Evolutionary conservation across 139 green algal species (phyloP), one percentile per base, ranked within the genome.

Genomic region (Chlorella sorokiniana): DNA sequence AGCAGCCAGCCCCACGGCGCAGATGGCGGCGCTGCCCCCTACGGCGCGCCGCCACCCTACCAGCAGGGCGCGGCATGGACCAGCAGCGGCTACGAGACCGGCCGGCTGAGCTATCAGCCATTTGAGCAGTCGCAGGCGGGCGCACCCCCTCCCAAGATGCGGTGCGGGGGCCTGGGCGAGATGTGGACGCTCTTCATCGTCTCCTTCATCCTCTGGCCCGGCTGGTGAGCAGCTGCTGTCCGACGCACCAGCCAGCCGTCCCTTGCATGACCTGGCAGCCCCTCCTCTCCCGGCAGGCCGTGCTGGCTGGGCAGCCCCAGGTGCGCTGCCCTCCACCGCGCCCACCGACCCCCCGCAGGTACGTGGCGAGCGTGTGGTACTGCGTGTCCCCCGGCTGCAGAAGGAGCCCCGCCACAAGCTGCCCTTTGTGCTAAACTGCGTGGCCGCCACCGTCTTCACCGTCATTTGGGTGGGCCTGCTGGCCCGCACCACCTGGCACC

Each of bases 91-190:
- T n/a, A 72, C 37, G 14, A 8, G 1, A 33, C 41, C 27, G 38
- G 27, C 16, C 68, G 3, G 22, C 67, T 33, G 25, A 59, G 40
- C 27, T 44, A 75, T 14, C 40, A 54, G 23, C 56, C 68, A 0
- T 56, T 75, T 59, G 68, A 75, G 68, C 68, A 75, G 68, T 20
- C 40, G 68, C 56, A 65, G 18, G 68, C 41, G 2, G 68, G 40
- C 18, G 68, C 40, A 16, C 25, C 37, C 5, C 68, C 23, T 22
- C 23, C 3, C 40, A 44, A 52, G 68, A 59, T 75, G 41, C 16
- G 41, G 7, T 75, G 68, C 68, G 11, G 68, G 5, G 68, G 68
- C 27, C 27, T 52, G 68, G 68, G 68, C 25, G 68, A 75, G 68
- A 25, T 40, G 68, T 75, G 68, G 68, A 52, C 41, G 33, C 41